Evolutionary conservation across 345 rosid genomes (phyloP).

Genomic region (Salix caprea): DNA sequence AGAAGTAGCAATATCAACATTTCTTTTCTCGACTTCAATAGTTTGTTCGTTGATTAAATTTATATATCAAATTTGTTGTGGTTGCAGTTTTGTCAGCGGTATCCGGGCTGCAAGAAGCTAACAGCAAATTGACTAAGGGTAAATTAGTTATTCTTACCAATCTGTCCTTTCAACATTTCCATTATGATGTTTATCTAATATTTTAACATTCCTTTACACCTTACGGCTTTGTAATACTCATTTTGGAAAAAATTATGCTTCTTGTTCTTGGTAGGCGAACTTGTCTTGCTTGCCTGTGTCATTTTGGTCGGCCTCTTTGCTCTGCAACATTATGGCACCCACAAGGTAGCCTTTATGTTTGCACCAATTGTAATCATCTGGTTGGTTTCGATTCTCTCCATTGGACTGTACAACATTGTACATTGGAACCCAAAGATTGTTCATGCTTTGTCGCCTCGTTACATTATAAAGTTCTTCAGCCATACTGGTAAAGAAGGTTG

Average conservation of each 20-base stretch:
- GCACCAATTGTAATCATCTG: conserved; percentile 82
- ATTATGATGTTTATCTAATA: not conserved
- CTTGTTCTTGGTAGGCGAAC: conserved; percentile 43
- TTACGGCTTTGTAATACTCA: not conserved
- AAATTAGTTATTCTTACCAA: conserved; percentile 12
- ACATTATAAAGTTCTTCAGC: conserved; percentile 64
- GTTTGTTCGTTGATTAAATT: not conserved
- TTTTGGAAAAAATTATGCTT: conserved; percentile 13
- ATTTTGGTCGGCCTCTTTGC: conserved; percentile 92
- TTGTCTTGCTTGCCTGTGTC: conserved; percentile 67
- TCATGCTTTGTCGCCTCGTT: conserved; percentile 68
- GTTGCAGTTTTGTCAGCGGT: conserved; percentile 80
- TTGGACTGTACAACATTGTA: conserved; percentile 74
- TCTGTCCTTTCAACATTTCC: not conserved
- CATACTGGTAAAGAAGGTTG: conserved; percentile 78
- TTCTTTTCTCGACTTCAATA: not conserved
- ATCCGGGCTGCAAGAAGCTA: conserved; percentile 65
- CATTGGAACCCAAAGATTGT: conserved; percentile 74
- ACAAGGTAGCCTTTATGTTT: conserved; percentile 80
- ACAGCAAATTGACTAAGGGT: conserved; percentile 51
- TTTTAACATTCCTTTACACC: not conserved
- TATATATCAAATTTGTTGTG: conserved; percentile 8
- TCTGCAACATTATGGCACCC: conserved; percentile 88
- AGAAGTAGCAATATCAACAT: not conserved
- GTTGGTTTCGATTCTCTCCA: conserved; percentile 63